A percentile compares a stretch with the other conserved stretches of the same genome.
Conservation (phyloP, 2,329 filamentous ascomycete genomes). For the Microdochium bolleyi region DNA sequence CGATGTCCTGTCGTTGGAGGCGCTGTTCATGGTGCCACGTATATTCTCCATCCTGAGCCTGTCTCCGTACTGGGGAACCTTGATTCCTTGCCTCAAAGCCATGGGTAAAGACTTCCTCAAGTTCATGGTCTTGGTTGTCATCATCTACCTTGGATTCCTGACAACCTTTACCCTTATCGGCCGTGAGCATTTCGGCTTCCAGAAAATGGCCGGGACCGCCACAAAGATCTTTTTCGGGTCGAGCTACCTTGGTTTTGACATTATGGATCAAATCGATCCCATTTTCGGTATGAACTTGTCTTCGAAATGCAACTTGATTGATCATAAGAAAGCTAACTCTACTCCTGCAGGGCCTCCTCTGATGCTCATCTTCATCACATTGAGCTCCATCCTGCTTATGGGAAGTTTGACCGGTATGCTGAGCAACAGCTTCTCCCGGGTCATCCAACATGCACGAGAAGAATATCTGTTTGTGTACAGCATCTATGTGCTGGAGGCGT, state of each 20-base stretch:
- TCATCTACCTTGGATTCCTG: conserved; percentile 80
- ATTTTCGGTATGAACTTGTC: conserved; percentile 31
- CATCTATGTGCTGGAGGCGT: conserved; percentile 57
- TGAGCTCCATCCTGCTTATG: conserved; percentile 73
- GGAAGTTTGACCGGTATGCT: conserved; percentile 73
- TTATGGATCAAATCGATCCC: conserved; percentile 52
- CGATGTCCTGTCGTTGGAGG: conserved; percentile 82
- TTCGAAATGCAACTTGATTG: not conserved
- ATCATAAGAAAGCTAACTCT: not conserved
- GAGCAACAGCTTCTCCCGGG: conserved; percentile 63
- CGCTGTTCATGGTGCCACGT: conserved; percentile 81
- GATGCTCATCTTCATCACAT: conserved; percentile 66
- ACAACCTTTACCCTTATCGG: conserved; percentile 78
- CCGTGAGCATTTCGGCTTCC: conserved; percentile 57
- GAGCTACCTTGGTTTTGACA: conserved; percentile 65
- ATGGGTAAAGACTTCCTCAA: conserved; percentile 86
- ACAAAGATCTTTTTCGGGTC: conserved; percentile 78
- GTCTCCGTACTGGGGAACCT: conserved; percentile 82
- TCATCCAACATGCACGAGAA: conserved; percentile 57
- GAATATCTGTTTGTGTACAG: conserved; percentile 75
- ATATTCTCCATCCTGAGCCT: conserved; percentile 82
- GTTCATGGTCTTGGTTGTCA: conserved; percentile 67
- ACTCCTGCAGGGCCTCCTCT: conserved; percentile 37
- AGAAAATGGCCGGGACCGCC: conserved; percentile 66
- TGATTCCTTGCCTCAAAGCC: conserved; percentile 85